Conservation (phyloP, 2,329 filamentous ascomycete genomes). For the Keithomyces neogunnii region DNA sequence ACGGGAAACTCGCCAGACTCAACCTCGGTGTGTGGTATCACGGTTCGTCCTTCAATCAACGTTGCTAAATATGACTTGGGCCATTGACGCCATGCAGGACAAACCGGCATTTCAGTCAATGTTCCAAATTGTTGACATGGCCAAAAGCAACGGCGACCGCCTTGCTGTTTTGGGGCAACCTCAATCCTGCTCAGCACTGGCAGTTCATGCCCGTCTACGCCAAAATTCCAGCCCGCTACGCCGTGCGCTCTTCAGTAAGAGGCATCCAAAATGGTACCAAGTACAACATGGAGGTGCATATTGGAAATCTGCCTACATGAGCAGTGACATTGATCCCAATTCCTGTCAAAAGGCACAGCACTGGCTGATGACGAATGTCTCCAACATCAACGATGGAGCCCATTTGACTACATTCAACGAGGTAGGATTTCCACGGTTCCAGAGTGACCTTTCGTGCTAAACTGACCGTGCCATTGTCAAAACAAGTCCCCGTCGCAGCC, state of each 20-base stretch:
- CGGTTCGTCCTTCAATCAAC: neutral
- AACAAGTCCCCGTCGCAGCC: constrained; percentile 1
- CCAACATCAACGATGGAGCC: constrained; percentile 20
- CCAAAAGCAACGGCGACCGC: constrained; percentile 7
- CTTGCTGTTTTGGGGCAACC: constrained; percentile 14
- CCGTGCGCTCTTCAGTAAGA: constrained; percentile 18
- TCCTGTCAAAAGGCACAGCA: constrained; percentile 21
- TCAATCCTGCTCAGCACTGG: constrained; percentile 12
- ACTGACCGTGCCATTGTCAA: neutral
- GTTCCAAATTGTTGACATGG: constrained; percentile 9
- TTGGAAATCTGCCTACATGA: constrained; percentile 23
- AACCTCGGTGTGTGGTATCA: constrained; percentile 28
- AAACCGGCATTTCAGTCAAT: constrained; percentile 12
- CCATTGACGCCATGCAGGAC: too few relatives aligned
- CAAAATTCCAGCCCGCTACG: constrained; percentile 19
- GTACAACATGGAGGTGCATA: constrained; percentile 24
- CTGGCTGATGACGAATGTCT: constrained; percentile 24
- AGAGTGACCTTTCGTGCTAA: too few relatives aligned
- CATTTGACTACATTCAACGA: constrained; percentile 24
- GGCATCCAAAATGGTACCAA: constrained; percentile 21
- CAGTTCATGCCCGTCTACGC: constrained; percentile 20
- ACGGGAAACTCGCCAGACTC: constrained; percentile 17
- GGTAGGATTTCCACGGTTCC: constrained; percentile 7
- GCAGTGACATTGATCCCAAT: constrained; percentile 13
- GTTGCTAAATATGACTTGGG: too few relatives aligned